Evolutionary conservation across 352 stramenopile genomes (phyloP), one percentile per base, ranked within the genome.

Genomic region (Bremia lactucae): DNA sequence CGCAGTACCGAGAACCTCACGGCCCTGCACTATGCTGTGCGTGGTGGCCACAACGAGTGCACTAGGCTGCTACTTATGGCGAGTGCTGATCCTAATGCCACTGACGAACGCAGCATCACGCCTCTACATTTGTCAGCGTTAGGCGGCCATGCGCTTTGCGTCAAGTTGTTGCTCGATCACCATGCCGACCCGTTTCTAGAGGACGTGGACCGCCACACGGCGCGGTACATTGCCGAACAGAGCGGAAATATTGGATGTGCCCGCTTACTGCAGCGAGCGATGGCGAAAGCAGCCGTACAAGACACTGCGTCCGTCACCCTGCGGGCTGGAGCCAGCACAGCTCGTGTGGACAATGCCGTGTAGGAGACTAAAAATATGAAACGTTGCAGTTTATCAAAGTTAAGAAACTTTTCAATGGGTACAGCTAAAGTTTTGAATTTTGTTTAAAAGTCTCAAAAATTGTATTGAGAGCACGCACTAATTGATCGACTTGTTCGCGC

Each of bases 181-280:
- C 73, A 90, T 41, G 77, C 72, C 0, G 74, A 90, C 39, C 77
- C 77, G 41, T 90, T 90, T 46, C 59, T 69, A 55, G 75, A 86
- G 65, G 77, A 87, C 39, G 31, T 87, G 57, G 74, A 90, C 62
- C 69, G 75, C 41, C 76, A 83, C 21, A 78, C 74, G 2, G 53
- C 77, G 29, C 59, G 87, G 15, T 55, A 60, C 36, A 68, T 86
- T 22, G 77, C 77, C 7, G 77, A 90, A 44, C 53, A 78, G 24
- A 80, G 72, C 31, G 77, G 74, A 15, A 90, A 90, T 43, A 72
- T 90, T 20, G 77, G 77, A 36, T 90, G 77, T 26, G 68, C 74
- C 4, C 49, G 77, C 1, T 42, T 90, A 20, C 41, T 90, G 42
- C 77, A 90, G 55, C 72, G 77, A 33, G 64, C 70, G 0, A 90